These are phyloP conservation scores for Gonium pectorale DNA, from an alignment of 139 green algal genomes.

Conservation along the genomic window DNA sequence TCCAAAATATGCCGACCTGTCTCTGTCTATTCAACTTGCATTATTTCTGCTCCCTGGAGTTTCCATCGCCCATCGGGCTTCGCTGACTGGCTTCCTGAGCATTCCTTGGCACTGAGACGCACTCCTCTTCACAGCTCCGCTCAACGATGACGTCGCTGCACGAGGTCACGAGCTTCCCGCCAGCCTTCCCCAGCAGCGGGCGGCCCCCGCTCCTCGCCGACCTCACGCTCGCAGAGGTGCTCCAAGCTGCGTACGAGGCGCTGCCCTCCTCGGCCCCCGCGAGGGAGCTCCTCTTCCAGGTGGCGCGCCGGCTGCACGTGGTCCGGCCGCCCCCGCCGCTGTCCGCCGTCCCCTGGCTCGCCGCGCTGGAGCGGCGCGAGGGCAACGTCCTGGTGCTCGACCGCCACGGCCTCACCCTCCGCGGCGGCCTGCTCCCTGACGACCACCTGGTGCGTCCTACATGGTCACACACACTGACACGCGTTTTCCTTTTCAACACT, in stretches of 20 bases:
- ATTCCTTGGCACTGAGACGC: too few species aligned
- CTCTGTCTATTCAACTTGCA: too few species aligned
- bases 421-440: slow-evolving; percentile 5
- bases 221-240: background rate
- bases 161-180: too few species aligned
- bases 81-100: too few species aligned
- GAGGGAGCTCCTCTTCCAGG: background rate
- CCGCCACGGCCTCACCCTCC: background rate
- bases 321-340: background rate
- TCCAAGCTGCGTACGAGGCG: background rate
- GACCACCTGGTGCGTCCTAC: slow-evolving; percentile 13
- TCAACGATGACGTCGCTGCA: too few species aligned
- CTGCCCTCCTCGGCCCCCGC: background rate
- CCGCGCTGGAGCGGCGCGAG: background rate
- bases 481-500: too few species aligned
- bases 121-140: too few species aligned
- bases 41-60: too few species aligned
- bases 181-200: too few species aligned
- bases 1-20: too few species aligned
- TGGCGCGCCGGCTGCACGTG: background rate
- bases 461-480: too few species aligned
- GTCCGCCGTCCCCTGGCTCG: background rate
- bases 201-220: background rate
- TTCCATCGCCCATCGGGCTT: too few species aligned
- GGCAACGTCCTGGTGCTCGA: background rate